These are phyloP conservation scores for Colletotrichum lentis DNA, from an alignment of 2,329 filamentous ascomycete species.

Conservation along the genomic window DNA sequence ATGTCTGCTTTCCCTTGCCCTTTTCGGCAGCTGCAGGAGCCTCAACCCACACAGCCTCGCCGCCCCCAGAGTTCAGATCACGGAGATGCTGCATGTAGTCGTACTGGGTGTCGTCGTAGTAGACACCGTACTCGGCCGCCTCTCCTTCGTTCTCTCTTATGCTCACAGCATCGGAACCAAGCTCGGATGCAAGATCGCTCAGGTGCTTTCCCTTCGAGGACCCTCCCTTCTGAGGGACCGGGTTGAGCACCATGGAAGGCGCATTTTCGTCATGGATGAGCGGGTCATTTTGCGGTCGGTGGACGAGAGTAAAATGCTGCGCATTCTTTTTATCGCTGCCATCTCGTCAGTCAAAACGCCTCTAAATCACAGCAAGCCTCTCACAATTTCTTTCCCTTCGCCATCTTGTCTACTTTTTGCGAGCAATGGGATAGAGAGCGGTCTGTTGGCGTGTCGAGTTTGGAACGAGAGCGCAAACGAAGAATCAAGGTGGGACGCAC, in stretches of 20 bases:
- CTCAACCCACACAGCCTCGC: slow-evolving; percentile 85
- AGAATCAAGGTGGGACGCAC: slow-evolving; percentile 19
- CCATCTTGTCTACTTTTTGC: slow-evolving; percentile 60
- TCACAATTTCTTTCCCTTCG: slow-evolving; percentile 75
- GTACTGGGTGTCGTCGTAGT: slow-evolving; percentile 93
- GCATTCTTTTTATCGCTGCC: slow-evolving; percentile 86
- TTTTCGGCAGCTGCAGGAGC: slow-evolving; percentile 58
- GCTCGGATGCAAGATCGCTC: slow-evolving; percentile 77
- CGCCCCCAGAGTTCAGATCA: slow-evolving; percentile 78
- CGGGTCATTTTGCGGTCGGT: slow-evolving; percentile 96
- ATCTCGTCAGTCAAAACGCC: slow-evolving; percentile 39
- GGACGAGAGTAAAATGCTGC: slow-evolving; percentile 91
- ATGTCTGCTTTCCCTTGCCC: slow-evolving; percentile 77
- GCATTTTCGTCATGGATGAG: slow-evolving; percentile 91
- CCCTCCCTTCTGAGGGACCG: slow-evolving; percentile 54
- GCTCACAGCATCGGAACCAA: slow-evolving; percentile 70
- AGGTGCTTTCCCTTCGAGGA: slow-evolving; percentile 69
- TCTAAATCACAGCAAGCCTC: slow-evolving; percentile 30
- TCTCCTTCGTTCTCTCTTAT: slow-evolving; percentile 93
- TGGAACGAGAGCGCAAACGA: neutral
- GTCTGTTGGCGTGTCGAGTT: neutral
- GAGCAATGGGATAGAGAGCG: neutral
- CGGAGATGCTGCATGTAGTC: slow-evolving; percentile 99
- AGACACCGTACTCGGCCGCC: slow-evolving; percentile 92
- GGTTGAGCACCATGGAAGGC: slow-evolving; percentile 90